A percentile compares a stretch with the other conserved stretches of the same genome.
Conservation (phyloP, 2,329 filamentous ascomycete species). For the Tothia fuscella region DNA sequence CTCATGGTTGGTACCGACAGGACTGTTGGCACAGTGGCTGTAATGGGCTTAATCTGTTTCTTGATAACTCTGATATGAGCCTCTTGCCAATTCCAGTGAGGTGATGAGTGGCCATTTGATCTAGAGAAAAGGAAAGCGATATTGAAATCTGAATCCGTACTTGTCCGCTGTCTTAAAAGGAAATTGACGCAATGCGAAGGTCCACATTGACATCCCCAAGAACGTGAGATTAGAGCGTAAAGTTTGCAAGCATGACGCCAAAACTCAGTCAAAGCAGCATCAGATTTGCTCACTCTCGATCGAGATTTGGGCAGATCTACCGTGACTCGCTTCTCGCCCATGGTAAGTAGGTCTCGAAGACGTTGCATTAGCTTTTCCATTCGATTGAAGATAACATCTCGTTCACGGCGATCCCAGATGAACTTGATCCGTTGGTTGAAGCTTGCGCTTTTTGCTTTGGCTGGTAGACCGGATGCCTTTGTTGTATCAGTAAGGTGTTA, state of each 20-base stretch:
- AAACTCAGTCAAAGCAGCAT: background rate
- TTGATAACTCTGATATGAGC: too few relatives aligned
- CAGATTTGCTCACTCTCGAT: background rate
- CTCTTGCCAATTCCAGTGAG: background rate
- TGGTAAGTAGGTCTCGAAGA: constrained; percentile 12
- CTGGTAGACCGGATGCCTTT: too few relatives aligned
- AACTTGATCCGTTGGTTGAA: too few relatives aligned
- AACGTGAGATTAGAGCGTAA: constrained; percentile 12
- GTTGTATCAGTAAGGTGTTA: too few relatives aligned
- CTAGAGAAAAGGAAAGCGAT: constrained; percentile 6
- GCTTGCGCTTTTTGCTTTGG: too few relatives aligned
- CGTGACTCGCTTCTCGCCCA: background rate
- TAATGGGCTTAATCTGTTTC: too few relatives aligned
- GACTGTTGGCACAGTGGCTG: background rate
- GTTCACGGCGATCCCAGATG: too few relatives aligned
- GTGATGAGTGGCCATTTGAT: background rate
- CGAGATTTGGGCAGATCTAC: background rate
- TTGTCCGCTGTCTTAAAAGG: constrained; percentile 13
- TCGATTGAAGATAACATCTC: too few relatives aligned
- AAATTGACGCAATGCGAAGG: constrained; percentile 12
- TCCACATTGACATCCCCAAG: constrained; percentile 15
- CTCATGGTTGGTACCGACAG: background rate
- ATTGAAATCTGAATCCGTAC: constrained; percentile 8
- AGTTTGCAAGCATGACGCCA: constrained; percentile 16
- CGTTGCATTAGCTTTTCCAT: too few relatives aligned